Evolutionary conservation across 164 flowering plant species (phyloP), one percentile per base, ranked within the genome.

Genomic region (Annona squamosa): DNA sequence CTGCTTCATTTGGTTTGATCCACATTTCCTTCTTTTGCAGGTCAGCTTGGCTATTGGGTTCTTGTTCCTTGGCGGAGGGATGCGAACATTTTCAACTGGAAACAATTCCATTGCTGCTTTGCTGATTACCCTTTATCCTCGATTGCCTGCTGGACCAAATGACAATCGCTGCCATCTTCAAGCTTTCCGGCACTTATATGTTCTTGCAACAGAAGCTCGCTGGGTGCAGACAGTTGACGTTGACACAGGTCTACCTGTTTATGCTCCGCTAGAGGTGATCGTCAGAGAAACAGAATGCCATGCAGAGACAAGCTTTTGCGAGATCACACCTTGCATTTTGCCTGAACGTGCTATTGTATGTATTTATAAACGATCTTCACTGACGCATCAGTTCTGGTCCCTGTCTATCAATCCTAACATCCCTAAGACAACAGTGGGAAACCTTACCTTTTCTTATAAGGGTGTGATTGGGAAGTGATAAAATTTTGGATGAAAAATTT

Each of bases 61-160:
- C 87, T 84, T 95, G 85, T 95, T 95, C 82, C 93, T 95, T 87
- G 98, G 99, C 47, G 99, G 97, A 76, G 99, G 99, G 73, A 89
- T 84, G 90, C 86, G 84, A 57, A 87, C 97, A 26, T 95, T 95
- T 83, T 93, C 97, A 57, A 90, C 97, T 63, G 86, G 84, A 81
- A 91, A 90, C 74, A 85, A 88, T 79, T 83, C 96, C 46, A 78
- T 93, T 82, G 99, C 97, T 72, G 87, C 91, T 68, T 86, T 95
- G 81, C 83, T 95, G 68, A 83, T 91, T 66, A 79, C 96, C 63
- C 88, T 95, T 46, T 95, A 93, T 84, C 99, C 99, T 48, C 97
- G 99, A 69, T 85, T 93, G 75, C 99, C 99, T 62, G 86, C 90
- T 73, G 98, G 97, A 70, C 96, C 99, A 78, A 91, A 93, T 87